phyloP scores from a whole-genome alignment of 2,329 filamentous ascomycete genomes.

The Sphaerulina populicola region DNA sequence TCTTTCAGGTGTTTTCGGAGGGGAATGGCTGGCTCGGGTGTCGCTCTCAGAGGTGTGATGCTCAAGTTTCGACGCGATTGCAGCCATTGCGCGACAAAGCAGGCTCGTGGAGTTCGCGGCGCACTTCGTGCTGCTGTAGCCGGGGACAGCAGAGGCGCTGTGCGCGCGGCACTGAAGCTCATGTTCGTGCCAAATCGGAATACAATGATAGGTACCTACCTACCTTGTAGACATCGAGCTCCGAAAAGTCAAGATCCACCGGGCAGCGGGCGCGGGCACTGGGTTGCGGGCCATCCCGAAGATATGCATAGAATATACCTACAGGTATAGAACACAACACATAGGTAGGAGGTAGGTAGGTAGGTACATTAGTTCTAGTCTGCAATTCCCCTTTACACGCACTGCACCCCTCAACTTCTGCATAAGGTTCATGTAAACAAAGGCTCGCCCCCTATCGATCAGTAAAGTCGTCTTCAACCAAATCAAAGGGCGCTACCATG shows the following conservation, averaged over 20 bases:
- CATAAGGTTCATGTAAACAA: not conserved
- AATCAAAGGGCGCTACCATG: conserved; percentile 4
- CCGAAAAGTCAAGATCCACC: not conserved
- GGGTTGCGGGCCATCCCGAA: not conserved
- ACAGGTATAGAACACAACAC: not conserved
- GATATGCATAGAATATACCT: not conserved
- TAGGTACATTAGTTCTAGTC: too few relatives aligned
- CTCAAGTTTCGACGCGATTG: conserved; percentile 21
- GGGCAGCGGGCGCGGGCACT: not conserved
- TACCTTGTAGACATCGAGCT: not conserved
- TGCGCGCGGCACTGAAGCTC: conserved; percentile 1
- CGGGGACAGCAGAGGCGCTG: not conserved
- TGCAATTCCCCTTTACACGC: too few relatives aligned
- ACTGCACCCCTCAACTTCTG: not conserved
- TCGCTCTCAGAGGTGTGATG: conserved; percentile 10
- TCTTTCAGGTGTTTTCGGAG: conserved; percentile 38
- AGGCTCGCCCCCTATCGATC: not conserved
- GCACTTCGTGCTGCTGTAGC: not conserved
- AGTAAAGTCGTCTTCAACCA: conserved; percentile 1
- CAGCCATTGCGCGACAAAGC: conserved; percentile 29
- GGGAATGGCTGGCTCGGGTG: conserved; percentile 26
- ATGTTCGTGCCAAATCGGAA: conserved; percentile 1
- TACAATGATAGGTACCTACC: too few relatives aligned
- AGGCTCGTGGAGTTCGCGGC: conserved; percentile 19
- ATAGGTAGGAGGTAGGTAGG: too few relatives aligned